Evolutionary conservation across 1,284 basidiomycete species (phyloP), one percentile per base, ranked within the genome.

Genomic region (Pyrrhoderma lamaoense): DNA sequence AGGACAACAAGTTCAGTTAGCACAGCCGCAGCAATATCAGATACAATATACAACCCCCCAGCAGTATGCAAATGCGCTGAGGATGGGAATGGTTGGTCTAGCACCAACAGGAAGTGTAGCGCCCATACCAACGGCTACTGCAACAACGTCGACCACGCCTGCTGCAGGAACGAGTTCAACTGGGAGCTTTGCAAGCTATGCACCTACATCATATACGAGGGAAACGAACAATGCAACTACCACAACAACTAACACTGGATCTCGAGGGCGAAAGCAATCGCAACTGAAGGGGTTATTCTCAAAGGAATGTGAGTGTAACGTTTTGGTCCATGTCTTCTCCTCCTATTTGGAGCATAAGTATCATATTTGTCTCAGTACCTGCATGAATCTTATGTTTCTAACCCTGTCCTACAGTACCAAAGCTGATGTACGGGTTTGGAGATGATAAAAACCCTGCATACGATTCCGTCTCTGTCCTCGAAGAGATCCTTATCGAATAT

Each of bases 391-490:
- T n/a, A n/a, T n/a, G n/a, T n/a, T n/a, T n/a, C n/a, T n/a, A n/a
- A n/a, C n/a, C n/a, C 31, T 18, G 22, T 4, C 43, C 31, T 54
- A 4, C 58, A 93, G 90, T 95, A 53, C 82, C 85, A 57, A 86
- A 79, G 53, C 72, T 95, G 49, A 94, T 95, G 92, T 95, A 93
- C 62, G 91, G 89, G n/a, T 96, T 93, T 64, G 93, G 93, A 16
- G 93, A 96, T 63, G 89, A 91, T 62, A 77, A 87, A 16, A 87
- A 91, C 58, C 89, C 92, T 0, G 82, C 88, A 7, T 85, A 80
- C 43, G 93, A 95, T 59, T 86, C 88, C 0, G 86, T 94, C 25
- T 85, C 82, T 60, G 86, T 96, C 25, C 89, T 96, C 85, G 93
- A 96, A 65, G 93, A 95, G 64, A 93, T 96, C 57, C 71, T 94